Evolutionary conservation across 345 rosid species (phyloP), one percentile per base, ranked within the genome.

Genomic region (Citrus australasica): DNA sequence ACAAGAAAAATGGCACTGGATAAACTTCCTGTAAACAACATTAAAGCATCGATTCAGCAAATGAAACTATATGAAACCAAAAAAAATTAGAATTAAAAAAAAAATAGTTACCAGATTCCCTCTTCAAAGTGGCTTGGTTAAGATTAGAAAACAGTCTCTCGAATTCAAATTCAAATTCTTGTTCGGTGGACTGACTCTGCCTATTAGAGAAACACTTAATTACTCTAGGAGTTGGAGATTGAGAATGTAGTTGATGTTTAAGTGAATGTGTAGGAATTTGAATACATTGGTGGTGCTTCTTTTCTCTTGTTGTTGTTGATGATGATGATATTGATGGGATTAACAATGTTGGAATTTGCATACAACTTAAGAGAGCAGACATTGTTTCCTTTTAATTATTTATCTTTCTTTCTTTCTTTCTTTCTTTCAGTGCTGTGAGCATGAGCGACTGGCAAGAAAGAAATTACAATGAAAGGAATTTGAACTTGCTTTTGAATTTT

Each of bases 71-170:
- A 42, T 10, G 14, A 10, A 42, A 42, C 3, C 14, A 9, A 42
- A 42, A 9, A 42, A 42, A 9, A 10, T 0, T 0, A 9, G 46
- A 38, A 38, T 1, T 40, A 30, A 40, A 40, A 9, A 2, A 40
- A 40, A 9, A 0, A 42, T 0, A 42, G 48, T 3, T 82, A 92
- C 98, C 98, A 6, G 98, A 90, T 85, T 95, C 94, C 86, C 95
- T 85, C 82, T 90, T 92, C 71, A 92, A 75, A 6, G 95, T 90
- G 79, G 89, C 90, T 79, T 64, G 89, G 76, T 95, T 92, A 74
- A 95, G 90, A 80, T 95, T 95, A 33, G 98, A 95, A 82, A 95
- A 95, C 30, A 92, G 91, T 87, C 98, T 88, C 86, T 95, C 92
- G 70, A 87, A 79, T 55, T 85, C 83, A 59, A 85, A 83, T 53